Conservation (phyloP, 768 basidiomycete species). For the Tricholoma flavovirens region DNA sequence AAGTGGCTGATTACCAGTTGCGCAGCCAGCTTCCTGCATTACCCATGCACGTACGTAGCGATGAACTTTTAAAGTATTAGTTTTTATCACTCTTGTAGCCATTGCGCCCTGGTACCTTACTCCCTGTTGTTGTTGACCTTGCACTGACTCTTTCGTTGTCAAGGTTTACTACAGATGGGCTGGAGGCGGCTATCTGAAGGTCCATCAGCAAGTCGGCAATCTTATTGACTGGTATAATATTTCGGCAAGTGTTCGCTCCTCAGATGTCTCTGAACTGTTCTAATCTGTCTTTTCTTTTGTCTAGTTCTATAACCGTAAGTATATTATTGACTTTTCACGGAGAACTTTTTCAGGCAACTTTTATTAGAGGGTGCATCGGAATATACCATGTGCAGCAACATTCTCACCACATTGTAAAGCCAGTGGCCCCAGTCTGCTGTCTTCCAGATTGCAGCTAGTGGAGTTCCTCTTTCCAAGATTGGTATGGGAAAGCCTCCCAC, state of each 20-base stretch:
- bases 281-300: constrained; percentile 2
- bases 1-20: constrained; percentile 48
- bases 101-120: constrained; percentile 40
- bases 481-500: constrained; percentile 72
- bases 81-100: constrained; percentile 22
- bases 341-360: neutral
- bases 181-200: constrained; percentile 50
- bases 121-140: neutral
- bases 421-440: constrained; percentile 58
- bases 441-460: constrained; percentile 54
- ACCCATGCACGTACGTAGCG: constrained; percentile 47
- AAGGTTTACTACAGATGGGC: constrained; percentile 39
- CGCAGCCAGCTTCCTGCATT: constrained; percentile 42
- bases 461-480: constrained; percentile 56
- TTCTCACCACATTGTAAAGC: constrained; percentile 53
- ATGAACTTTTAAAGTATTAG: neutral
- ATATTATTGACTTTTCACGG: neutral
- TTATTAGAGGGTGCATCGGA: constrained; percentile 51
- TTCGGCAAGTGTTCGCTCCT: constrained; percentile 31
- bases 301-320: constrained; percentile 43
- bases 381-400: constrained; percentile 57
- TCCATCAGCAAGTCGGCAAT: constrained; percentile 46
- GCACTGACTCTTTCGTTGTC: neutral
- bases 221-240: constrained; percentile 63
- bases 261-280: neutral